These are phyloP conservation scores for Candida endomychidarum DNA, from an alignment of 805 yeast species.

Conservation along the genomic window DNA sequence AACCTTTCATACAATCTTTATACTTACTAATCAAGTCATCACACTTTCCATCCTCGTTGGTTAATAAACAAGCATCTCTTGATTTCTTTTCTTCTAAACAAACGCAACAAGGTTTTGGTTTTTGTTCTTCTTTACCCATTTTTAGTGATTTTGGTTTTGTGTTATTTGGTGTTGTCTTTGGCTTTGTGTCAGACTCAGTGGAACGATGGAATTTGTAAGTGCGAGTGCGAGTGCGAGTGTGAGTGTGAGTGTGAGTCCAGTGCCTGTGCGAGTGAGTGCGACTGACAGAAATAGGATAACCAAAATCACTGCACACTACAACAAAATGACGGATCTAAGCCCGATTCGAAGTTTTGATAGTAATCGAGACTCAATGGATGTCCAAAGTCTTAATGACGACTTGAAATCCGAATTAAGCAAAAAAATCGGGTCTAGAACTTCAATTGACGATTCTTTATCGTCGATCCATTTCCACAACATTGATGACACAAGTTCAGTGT, in stretches of 20 bases:
- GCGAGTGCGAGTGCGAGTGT: too few relatives aligned
- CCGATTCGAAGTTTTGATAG: constrained; percentile 3
- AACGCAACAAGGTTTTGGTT: constrained; percentile 97
- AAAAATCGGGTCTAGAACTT: constrained; percentile 18
- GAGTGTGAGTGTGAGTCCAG: too few relatives aligned
- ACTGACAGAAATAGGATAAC: too few relatives aligned
- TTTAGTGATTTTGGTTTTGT: background rate
- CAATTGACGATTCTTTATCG: constrained; percentile 35
- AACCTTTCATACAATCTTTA: constrained; percentile 89
- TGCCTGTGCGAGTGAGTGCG: too few relatives aligned
- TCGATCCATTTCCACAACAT: constrained; percentile 23
- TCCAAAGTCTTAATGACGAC: constrained; percentile 30
- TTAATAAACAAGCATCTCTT: constrained; percentile 84
- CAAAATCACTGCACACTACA: too few relatives aligned
- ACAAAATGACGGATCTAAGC: constrained; percentile 1
- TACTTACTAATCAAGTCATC: constrained; percentile 66
- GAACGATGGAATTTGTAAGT: constrained; percentile 1
- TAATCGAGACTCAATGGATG: constrained; percentile 13
- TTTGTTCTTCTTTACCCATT: constrained; percentile 19
- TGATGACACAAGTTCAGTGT: constrained; percentile 15
- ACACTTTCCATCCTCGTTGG: constrained; percentile 81
- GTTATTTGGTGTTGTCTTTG: background rate
- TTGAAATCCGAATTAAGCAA: constrained; percentile 17
- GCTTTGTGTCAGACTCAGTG: background rate
- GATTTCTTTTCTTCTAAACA: constrained; percentile 78